These are phyloP conservation scores for Leishmania braziliensis DNA, from an alignment of 208 protist genomes.

Conservation along the genomic window DNA sequence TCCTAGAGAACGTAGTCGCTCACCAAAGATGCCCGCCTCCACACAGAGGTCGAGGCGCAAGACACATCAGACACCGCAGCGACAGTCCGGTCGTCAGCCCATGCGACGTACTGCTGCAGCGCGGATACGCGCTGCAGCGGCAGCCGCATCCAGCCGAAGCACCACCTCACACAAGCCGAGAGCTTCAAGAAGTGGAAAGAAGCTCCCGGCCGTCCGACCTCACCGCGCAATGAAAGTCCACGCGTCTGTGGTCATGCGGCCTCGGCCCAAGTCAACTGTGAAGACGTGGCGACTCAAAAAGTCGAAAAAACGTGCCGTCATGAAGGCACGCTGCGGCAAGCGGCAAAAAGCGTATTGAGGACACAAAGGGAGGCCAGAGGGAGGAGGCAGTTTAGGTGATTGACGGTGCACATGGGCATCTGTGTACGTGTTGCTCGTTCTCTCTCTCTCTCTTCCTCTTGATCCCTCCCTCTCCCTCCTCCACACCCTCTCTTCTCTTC, in stretches of 20 bases:
- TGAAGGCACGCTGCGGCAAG: neutral
- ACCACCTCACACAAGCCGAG: neutral
- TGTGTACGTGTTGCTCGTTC: neutral
- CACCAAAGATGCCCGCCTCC: neutral
- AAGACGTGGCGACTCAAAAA: constrained; percentile 1
- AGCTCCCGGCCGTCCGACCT: neutral
- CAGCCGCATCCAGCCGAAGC: neutral
- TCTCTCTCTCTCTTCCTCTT: neutral
- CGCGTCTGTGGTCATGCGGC: neutral
- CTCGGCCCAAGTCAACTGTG: neutral
- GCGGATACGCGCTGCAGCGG: constrained; percentile 9
- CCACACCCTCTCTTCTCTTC: neutral
- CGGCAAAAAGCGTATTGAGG: neutral
- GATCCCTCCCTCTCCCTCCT: neutral
- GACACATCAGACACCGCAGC: neutral
- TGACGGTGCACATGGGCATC: neutral
- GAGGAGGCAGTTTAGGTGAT: neutral
- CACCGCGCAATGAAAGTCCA: neutral
- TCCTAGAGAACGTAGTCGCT: neutral
- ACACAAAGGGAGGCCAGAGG: neutral
- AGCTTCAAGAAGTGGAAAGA: neutral
- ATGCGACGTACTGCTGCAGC: constrained; percentile 9
- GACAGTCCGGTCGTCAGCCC: neutral
- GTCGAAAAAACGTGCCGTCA: neutral
- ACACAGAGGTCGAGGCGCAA: neutral